Evolutionary conservation across 805 yeast genomes (phyloP), one percentile per base, ranked within the genome.

Genomic region (Candida ulmi): DNA sequence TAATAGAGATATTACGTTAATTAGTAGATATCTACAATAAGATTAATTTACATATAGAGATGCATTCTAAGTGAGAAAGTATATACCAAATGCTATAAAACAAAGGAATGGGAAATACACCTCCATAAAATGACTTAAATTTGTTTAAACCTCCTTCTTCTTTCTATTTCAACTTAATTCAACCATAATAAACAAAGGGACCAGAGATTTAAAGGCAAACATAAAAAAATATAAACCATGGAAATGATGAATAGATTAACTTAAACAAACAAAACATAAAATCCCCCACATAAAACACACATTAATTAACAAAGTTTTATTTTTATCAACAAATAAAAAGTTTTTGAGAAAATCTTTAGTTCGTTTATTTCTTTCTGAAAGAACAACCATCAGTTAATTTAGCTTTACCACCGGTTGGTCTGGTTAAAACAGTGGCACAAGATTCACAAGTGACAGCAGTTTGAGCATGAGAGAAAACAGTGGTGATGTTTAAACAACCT

Each of bases 361-460:
- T 37, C 36, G 48, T 56, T 83, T 87, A 91, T 88, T 91, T 93
- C 77, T 88, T 87, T 84, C 98, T 88, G 93, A 88, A 93, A 63
- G 99, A 93, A 69, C 95, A 86, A 73, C 99, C 99, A 78, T 95
- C 99, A 61, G 98, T 88, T 71, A 93, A 82, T 76, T 84, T 88
- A 67, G 98, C 97, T 82, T 93, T 93, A 80, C 99, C 99, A 80
- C 99, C 99, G 57, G 97, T 85, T 69, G 99, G 99, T 66, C 93
- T 83, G 77, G 98, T 90, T 68, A 93, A 84, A 54, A 93, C 97
- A 57, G 96, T 88, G 57, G 98, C 83, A 78, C 99, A 93, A 42
- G 95, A 81, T 67, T 95, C 98, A 81, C 99, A 93, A 65, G 96
- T 85, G 65, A 93, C 99, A 63, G 97, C 98, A 63, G 99, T 93